Evolutionary conservation across 1,139 yeast species (phyloP).

Genomic region (Kodamaea sp.): DNA sequence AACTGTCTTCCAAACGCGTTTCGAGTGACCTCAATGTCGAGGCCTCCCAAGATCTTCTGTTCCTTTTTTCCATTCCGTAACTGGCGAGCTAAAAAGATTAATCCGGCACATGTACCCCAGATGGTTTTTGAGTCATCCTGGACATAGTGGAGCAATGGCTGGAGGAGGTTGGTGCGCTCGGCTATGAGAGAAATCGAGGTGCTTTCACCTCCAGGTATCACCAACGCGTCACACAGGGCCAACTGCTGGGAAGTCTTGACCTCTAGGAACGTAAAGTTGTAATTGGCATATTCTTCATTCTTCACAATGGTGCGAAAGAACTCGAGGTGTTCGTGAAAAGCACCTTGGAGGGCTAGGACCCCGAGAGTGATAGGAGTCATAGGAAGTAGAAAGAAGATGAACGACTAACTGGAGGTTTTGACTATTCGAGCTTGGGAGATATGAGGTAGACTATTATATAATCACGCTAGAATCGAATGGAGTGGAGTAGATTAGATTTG

Average conservation of each 20-base stretch:
- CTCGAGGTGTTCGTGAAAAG: slow-evolving; percentile 69
- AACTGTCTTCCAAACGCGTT: slow-evolving; percentile 82
- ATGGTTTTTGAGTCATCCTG: slow-evolving; percentile 51
- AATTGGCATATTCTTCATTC: slow-evolving; percentile 18
- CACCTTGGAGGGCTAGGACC: slow-evolving; percentile 80
- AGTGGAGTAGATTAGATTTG: too few species aligned
- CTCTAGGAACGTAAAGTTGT: slow-evolving; percentile 37
- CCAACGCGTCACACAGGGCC: slow-evolving; percentile 54
- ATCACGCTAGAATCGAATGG: too few species aligned
- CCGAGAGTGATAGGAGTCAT: slow-evolving; percentile 46
- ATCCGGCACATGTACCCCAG: slow-evolving; percentile 91
- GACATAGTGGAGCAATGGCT: slow-evolving; percentile 56
- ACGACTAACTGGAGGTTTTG: too few species aligned
- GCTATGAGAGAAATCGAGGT: slow-evolving; percentile 76
- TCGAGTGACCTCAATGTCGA: slow-evolving; percentile 64
- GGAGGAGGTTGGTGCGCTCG: slow-evolving; percentile 59
- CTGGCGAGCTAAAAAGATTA: slow-evolving; percentile 63
- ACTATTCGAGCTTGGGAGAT: too few species aligned
- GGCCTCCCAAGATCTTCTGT: slow-evolving; percentile 66
- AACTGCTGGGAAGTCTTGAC: slow-evolving; percentile 59
- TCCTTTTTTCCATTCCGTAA: slow-evolving; percentile 56
- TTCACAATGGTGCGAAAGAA: slow-evolving; percentile 46
- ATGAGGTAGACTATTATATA: too few species aligned
- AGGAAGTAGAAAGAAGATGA: too few species aligned
- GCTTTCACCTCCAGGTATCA: slow-evolving; percentile 83